Evolutionary conservation across 345 rosid species (phyloP).

Genomic region (Lumnitzera racemosa): DNA sequence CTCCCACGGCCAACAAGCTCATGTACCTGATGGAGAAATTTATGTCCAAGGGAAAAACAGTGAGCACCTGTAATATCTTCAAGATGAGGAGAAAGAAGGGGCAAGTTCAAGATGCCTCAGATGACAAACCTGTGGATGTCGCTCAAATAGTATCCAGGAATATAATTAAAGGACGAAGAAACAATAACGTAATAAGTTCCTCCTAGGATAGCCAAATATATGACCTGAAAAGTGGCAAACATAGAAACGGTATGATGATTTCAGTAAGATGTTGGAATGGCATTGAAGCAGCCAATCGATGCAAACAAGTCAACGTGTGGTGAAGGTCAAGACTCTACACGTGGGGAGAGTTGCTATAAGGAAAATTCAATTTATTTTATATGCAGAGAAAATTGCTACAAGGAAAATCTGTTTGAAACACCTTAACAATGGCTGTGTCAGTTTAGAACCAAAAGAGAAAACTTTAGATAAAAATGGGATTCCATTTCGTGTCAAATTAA

Average conservation of each 20-base stretch:
- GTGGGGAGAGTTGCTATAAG: no score
- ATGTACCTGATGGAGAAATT: conserved; percentile 38
- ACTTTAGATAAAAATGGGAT: no score
- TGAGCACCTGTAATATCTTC: no score
- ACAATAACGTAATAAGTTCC: conserved; percentile 50
- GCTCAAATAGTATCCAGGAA: conserved; percentile 86
- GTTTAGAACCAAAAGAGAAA: no score
- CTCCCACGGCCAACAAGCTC: conserved; percentile 59
- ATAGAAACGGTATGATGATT: not conserved
- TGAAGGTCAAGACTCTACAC: not conserved
- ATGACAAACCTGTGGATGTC: conserved; percentile 56
- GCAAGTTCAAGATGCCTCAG: not conserved
- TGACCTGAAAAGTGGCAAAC: conserved; percentile 35
- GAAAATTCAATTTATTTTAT: no score
- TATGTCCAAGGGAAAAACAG: no score
- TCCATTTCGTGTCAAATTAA: no score
- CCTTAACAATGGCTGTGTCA: no score
- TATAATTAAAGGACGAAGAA: conserved; percentile 55
- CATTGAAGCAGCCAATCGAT: no score
- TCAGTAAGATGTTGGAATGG: not conserved
- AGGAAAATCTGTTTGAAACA: no score
- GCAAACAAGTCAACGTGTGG: not conserved
- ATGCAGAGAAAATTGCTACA: no score
- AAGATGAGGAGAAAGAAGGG: not conserved
- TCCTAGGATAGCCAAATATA: conserved; percentile 72